Evolutionary conservation across 225 moss, liverwort and hornwort species (phyloP), one percentile per base, ranked within the genome.

Genomic region (Asterella californica): DNA sequence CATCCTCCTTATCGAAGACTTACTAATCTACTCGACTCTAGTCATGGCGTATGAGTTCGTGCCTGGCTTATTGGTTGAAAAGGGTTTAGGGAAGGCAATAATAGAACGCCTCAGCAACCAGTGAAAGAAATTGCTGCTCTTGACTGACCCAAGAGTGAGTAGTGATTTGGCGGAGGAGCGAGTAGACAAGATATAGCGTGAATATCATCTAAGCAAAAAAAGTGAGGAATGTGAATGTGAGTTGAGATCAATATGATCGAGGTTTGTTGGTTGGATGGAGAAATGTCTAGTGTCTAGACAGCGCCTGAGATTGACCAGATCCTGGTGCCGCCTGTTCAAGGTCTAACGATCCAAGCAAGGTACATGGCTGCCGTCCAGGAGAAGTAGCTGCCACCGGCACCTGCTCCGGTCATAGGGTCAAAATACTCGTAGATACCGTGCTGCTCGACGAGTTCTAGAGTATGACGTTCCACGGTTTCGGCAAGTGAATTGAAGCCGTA

Each of bases 311-410:
- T 18, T 68, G 68, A 11, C 36, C 4, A 34, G 27, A 65, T 65
- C 65, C 38, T 38, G 17, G 68, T 63, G 7, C 29, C 30, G 63
- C 30, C 15, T 33, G 69, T 22, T 70, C 42, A 70, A 19, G 18
- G 69, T 70, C 42, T 70, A 6, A 70, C 38, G 69, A 70, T 70
- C 82, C 82, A 83, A 11, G 79, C 83, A 5, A 83, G 57, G 83
- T 72, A 83, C 83, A 83, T 74, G 45, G 83, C 83, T 24, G 83
- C 83, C 25, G 83, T 83, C 83, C 83, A 83, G 6, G 83, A 83
- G 79, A 83, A 83, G 69, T 57, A 55, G 7, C 65, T 72, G 18
- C 83, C 83, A 25, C 83, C 83, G 10, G 79, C 79, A 34, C 70
- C 79, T 29, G 72, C 65, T n/a, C 83, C 83, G 64, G 72, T 83